Conservation (phyloP, 2,329 filamentous ascomycete species). For the Clarireedia hainanense region DNA sequence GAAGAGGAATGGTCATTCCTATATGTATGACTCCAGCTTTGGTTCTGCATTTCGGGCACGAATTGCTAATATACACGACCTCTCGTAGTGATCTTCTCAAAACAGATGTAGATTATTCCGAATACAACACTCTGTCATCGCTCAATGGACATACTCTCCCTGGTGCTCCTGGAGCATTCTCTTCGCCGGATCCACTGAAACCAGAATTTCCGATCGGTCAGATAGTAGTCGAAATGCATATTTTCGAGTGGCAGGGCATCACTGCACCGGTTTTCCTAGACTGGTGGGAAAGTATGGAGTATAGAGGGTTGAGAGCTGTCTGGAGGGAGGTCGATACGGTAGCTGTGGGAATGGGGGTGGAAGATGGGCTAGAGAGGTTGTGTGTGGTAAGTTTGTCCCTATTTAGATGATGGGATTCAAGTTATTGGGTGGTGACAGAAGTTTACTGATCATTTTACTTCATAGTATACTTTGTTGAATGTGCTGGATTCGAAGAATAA, state of each 20-base stretch:
- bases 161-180: neutral
- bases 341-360: constrained; percentile 16
- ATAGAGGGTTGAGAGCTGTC: constrained; percentile 21
- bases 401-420: no score
- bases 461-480: no score
- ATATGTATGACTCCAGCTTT: constrained; percentile 16
- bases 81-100: constrained; percentile 31
- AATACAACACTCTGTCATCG: constrained; percentile 29
- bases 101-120: constrained; percentile 33
- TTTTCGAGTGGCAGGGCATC: constrained; percentile 15
- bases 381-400: constrained; percentile 13
- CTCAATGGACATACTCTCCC: constrained; percentile 14
- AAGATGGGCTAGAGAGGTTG: constrained; percentile 16
- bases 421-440: no score
- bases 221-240: constrained; percentile 23
- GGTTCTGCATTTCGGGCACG: no score
- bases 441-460: no score
- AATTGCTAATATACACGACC: constrained; percentile 12
- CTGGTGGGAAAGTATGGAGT: constrained; percentile 28
- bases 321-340: constrained; percentile 26
- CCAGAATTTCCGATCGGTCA: constrained; percentile 22
- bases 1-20: constrained; percentile 32
- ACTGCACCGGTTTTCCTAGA: constrained; percentile 19
- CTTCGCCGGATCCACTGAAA: constrained; percentile 7
- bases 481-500: no score